phyloP scores from a whole-genome alignment of 2,329 filamentous ascomycete genomes.

The Exophiala sideris region DNA sequence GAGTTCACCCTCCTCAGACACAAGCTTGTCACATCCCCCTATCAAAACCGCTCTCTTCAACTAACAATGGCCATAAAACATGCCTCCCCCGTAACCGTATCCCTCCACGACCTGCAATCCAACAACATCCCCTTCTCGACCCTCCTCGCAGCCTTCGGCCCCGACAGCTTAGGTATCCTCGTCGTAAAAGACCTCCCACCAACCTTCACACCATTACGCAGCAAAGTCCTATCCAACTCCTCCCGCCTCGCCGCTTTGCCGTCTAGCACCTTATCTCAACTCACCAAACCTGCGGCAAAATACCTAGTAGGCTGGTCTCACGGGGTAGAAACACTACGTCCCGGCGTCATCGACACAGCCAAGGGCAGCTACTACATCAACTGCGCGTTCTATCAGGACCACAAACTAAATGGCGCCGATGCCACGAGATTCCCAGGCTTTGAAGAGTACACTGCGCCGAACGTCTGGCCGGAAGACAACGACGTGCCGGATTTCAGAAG shows the following conservation, averaged over 20 bases:
- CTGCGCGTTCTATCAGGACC: conserved; percentile 52
- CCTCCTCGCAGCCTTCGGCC: conserved; percentile 72
- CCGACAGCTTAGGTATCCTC: conserved; percentile 85
- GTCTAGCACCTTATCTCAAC: conserved; percentile 58
- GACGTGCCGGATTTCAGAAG: conserved; percentile 71
- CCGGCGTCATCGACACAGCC: conserved; percentile 59
- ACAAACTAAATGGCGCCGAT: conserved; percentile 34
- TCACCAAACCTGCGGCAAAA: conserved; percentile 48
- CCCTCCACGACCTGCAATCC: conserved; percentile 22
- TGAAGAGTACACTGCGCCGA: conserved; percentile 83
- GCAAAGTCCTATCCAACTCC: conserved; percentile 74
- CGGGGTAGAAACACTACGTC: conserved; percentile 61
- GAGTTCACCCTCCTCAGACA: too few relatives aligned
- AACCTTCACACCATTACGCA: conserved; percentile 68
- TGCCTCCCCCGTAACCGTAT: conserved; percentile 24
- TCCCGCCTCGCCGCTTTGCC: conserved; percentile 85
- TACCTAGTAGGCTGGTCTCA: conserved; percentile 64
- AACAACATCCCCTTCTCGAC: conserved; percentile 41
- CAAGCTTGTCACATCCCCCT: not conserved
- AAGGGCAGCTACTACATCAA: conserved; percentile 66
- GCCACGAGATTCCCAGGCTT: conserved; percentile 50
- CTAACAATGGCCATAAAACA: conserved; percentile 17
- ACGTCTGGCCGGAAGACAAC: conserved; percentile 70
- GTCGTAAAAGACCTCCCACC: conserved; percentile 81
- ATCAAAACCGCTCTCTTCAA: not conserved